phyloP scores from a whole-genome alignment of 2,329 filamentous ascomycete genomes.

The Chaetomium sp. region DNA sequence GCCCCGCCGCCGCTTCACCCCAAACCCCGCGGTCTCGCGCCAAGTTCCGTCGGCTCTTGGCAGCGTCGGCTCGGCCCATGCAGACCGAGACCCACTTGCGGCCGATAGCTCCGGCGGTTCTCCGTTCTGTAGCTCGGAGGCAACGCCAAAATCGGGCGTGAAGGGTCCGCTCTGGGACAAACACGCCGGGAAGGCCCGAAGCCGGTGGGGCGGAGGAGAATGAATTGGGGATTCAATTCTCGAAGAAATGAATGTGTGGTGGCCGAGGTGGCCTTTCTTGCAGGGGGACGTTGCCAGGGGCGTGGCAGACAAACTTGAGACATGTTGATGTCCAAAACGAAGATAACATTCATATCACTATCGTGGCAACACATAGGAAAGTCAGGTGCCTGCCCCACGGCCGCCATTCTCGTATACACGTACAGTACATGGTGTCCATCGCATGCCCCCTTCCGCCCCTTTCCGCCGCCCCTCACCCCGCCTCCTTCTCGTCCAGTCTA shows the following conservation, averaged over 20 bases:
- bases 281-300: background rate
- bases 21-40: background rate
- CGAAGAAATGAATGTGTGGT: background rate
- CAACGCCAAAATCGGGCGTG: background rate
- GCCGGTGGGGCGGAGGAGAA: background rate
- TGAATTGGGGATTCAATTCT: background rate
- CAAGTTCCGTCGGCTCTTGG: background rate
- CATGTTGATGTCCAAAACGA: background rate
- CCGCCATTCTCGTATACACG: conserved; percentile 14
- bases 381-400: conserved; percentile 11
- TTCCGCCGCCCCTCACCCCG: background rate
- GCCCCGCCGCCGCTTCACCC: no score
- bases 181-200: conserved; percentile 14
- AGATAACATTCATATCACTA: conserved; percentile 24
- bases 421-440: conserved; percentile 19
- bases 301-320: background rate
- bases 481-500: conserved; percentile 20
- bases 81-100: background rate
- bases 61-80: background rate
- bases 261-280: background rate
- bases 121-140: conserved; percentile 16
- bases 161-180: background rate
- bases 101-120: conserved; percentile 27
- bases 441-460: conserved; percentile 7
- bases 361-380: conserved; percentile 17